A percentile compares a stretch with the other conserved stretches of the same genome.
phyloP scores from a whole-genome alignment of 768 basidiomycete species.

The Astraeus odoratus region DNA sequence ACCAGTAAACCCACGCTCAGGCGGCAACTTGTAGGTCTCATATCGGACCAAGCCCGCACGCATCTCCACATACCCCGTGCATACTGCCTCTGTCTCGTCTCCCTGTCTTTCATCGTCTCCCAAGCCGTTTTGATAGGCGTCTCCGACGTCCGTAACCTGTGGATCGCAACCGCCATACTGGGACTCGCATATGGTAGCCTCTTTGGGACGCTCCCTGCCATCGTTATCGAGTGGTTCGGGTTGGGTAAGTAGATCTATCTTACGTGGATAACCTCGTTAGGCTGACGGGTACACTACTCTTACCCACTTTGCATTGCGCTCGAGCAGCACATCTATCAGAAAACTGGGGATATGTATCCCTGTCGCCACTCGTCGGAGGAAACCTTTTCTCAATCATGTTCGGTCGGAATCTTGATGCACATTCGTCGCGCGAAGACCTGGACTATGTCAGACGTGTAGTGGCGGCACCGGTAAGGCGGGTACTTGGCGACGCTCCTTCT shows the following conservation, averaged over 20 bases:
- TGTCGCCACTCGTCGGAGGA: slow-evolving; percentile 71
- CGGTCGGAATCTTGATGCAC: slow-evolving; percentile 74
- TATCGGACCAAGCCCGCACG: slow-evolving; percentile 58
- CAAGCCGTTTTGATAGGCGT: slow-evolving; percentile 55
- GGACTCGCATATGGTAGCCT: slow-evolving; percentile 58
- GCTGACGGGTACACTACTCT: not conserved
- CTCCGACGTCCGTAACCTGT: slow-evolving; percentile 54
- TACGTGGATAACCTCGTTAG: not conserved
- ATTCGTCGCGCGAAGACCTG: slow-evolving; percentile 30
- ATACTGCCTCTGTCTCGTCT: slow-evolving; percentile 61
- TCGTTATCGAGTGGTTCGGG: slow-evolving; percentile 86
- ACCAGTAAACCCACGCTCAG: not conserved
- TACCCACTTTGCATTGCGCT: not conserved
- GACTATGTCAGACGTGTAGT: not conserved
- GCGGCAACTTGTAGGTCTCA: slow-evolving; percentile 40
- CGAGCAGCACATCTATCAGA: slow-evolving; percentile 63
- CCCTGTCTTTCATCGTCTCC: slow-evolving; percentile 61
- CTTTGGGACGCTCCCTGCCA: slow-evolving; percentile 69
- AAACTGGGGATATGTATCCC: slow-evolving; percentile 81
- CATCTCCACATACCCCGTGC: slow-evolving; percentile 56
- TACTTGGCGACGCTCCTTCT: slow-evolving; percentile 17
- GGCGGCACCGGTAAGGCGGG: not conserved
- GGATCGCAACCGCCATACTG: slow-evolving; percentile 37
- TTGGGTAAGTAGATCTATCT: slow-evolving; percentile 47
- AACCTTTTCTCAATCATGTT: slow-evolving; percentile 81